Evolutionary conservation across 2,329 filamentous ascomycete species (phyloP).

Genomic region (Pyricularia pennisetigena): DNA sequence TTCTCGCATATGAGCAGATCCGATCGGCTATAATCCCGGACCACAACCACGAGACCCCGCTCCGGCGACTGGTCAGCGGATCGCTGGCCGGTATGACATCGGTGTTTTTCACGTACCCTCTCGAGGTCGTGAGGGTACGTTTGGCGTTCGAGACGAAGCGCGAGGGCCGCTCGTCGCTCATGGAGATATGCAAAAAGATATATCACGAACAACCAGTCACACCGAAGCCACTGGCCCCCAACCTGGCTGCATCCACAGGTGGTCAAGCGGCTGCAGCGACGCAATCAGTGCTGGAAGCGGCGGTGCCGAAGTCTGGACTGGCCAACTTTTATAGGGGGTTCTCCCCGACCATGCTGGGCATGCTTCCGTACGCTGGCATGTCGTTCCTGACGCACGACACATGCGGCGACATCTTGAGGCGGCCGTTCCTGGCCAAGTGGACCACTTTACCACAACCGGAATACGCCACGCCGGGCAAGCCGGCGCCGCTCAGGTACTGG

Average conservation of each 20-base stretch:
- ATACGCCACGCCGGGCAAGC: conserved; percentile 46
- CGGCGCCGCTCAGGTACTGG: conserved; percentile 68
- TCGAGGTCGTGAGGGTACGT: conserved; percentile 87
- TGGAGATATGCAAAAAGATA: conserved; percentile 74
- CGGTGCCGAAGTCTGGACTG: conserved; percentile 52
- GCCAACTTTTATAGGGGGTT: conserved; percentile 95
- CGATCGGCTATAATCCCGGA: conserved; percentile 66
- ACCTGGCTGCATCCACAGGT: conserved; percentile 22
- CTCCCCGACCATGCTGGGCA: conserved; percentile 78
- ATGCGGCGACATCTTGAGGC: conserved; percentile 72
- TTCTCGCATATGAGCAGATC: conserved; percentile 95
- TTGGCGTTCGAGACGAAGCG: conserved; percentile 88
- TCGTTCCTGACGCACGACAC: conserved; percentile 95
- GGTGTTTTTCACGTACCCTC: conserved; percentile 91
- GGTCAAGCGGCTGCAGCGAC: conserved; percentile 31
- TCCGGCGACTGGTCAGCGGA: conserved; percentile 65
- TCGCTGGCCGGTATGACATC: conserved; percentile 75
- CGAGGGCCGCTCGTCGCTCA: conserved; percentile 57
- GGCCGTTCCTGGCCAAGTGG: conserved; percentile 54
- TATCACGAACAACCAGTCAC: conserved; percentile 62
- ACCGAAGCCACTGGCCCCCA: conserved; percentile 20
- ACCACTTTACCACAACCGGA: conserved; percentile 62
- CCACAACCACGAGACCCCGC: conserved; percentile 66
- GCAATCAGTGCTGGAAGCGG: conserved; percentile 31
- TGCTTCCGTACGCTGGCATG: conserved; percentile 93